Evolutionary conservation across 371 early-diverging fungal genomes (phyloP).

Genomic region (Mortierella sp.): DNA sequence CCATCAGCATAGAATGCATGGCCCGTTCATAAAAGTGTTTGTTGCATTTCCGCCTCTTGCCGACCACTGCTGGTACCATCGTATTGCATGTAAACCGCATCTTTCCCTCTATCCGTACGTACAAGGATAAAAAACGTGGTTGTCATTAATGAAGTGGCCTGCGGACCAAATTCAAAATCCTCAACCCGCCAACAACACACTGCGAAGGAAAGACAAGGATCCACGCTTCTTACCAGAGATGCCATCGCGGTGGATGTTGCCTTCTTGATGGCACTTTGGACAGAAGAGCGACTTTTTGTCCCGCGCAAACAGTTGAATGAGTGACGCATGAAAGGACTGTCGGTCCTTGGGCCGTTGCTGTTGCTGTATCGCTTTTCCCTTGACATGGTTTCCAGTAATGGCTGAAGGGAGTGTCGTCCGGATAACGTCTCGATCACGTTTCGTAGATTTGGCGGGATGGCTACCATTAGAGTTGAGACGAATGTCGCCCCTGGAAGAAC

Average conservation of each 20-base stretch:
- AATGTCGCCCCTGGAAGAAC: too few species aligned
- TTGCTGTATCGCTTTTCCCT: neutral
- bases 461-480: too few species aligned
- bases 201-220: too few species aligned
- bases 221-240: neutral
- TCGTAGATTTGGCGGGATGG: too few species aligned
- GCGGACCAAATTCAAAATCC: neutral
- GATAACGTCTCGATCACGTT: neutral
- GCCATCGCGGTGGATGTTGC: conserved; percentile 1
- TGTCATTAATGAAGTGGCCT: neutral
- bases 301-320: neutral
- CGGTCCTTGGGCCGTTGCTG: conserved; percentile 2
- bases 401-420: neutral
- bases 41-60: neutral
- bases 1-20: neutral
- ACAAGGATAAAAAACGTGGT: neutral
- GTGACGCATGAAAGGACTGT: neutral
- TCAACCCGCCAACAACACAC: too few species aligned
- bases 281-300: neutral
- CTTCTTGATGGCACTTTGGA: conserved; percentile 7
- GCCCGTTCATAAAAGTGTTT: conserved; percentile 4
- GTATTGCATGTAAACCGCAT: conserved; percentile 7
- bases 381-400: neutral
- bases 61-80: neutral
- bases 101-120: neutral